These are phyloP conservation scores for Aspergillus aculeatus DNA, from an alignment of 2,329 filamentous ascomycete species.

Conservation along the genomic window DNA sequence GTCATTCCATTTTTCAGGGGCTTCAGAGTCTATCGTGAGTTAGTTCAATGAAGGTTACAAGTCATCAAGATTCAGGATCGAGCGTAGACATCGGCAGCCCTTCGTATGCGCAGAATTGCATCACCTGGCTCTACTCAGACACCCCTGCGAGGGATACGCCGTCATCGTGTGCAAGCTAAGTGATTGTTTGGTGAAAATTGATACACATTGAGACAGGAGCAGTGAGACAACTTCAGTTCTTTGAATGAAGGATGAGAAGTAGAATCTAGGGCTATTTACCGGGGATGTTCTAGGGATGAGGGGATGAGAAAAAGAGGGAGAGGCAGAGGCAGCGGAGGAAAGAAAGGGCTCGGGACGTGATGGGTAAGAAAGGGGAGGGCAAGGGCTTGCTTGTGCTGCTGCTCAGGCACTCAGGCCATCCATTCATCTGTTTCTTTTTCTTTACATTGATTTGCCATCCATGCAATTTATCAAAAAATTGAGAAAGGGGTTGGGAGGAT, in stretches of 20 bases:
- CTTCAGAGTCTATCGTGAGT: neutral
- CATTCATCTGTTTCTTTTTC: neutral
- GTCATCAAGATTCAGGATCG: conserved; percentile 5
- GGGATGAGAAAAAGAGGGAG: neutral
- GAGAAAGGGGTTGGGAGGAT: neutral
- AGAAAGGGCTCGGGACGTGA: conserved; percentile 9
- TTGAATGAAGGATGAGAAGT: conserved; percentile 9
- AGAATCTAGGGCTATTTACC: neutral
- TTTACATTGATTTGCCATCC: neutral
- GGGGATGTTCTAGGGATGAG: conserved; percentile 6
- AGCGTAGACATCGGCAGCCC: neutral
- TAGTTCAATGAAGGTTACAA: neutral
- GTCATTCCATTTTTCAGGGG: neutral
- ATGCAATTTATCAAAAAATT: neutral
- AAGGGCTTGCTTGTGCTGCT: neutral
- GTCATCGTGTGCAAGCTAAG: conserved; percentile 4
- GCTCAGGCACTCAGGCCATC: neutral
- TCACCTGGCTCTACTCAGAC: neutral
- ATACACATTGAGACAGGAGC: neutral
- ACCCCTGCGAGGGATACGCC: neutral
- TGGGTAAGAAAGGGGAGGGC: neutral
- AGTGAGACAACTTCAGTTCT: neutral
- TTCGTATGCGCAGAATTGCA: neutral
- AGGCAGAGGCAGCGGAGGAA: neutral
- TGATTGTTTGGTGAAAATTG: neutral